A percentile compares a stretch with the other conserved stretches of the same genome.
Conservation (phyloP, 305 asterid genomes). For the Fraxinus sp. region DNA sequence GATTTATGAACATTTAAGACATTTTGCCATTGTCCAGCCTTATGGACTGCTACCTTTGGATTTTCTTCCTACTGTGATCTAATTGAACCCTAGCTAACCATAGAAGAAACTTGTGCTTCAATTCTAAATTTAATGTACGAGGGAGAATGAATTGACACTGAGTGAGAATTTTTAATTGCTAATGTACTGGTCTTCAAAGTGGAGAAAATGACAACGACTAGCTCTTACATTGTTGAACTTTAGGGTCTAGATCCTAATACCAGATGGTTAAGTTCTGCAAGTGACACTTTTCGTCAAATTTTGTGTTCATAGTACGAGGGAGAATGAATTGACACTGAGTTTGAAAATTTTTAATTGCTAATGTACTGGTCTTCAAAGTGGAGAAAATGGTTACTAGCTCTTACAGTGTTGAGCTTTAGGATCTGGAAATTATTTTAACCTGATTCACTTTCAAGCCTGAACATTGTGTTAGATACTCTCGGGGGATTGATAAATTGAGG, state of each 20-base stretch:
- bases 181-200: too few species aligned
- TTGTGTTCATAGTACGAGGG: too few species aligned
- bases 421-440: not conserved
- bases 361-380: not conserved
- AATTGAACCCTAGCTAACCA: not conserved
- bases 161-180: too few species aligned
- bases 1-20: not conserved
- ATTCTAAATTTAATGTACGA: not conserved
- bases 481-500: slow-evolving; percentile 9
- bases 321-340: not conserved
- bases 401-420: not conserved
- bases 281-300: too few species aligned
- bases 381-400: not conserved
- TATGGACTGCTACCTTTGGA: not conserved
- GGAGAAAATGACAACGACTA: too few species aligned
- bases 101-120: not conserved
- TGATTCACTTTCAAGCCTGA: not conserved
- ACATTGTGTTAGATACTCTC: not conserved
- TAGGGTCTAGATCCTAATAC: too few species aligned
- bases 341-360: slow-evolving; percentile 1
- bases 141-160: too few species aligned
- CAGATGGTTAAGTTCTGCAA: too few species aligned
- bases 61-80: not conserved
- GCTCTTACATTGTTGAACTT: not conserved
- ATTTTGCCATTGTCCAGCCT: not conserved